Conservation (phyloP, 2,329 filamentous ascomycete species). For the Colletotrichum sp. region DNA sequence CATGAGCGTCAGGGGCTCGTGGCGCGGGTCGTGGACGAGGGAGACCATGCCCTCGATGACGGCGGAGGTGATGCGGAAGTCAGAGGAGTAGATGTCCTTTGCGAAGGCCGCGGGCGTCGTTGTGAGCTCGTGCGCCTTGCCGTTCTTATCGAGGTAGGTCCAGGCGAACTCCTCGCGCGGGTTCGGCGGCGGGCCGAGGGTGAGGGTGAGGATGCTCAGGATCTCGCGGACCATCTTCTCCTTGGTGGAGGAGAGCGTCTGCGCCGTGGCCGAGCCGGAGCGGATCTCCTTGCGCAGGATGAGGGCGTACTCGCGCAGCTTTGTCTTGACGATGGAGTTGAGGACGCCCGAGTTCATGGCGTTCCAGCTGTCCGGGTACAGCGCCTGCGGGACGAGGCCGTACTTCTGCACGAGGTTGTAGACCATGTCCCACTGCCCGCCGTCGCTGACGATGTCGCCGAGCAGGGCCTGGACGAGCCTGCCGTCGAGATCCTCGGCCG, state of each 20-base stretch:
- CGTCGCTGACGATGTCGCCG: slow-evolving; percentile 73
- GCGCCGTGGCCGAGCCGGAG: slow-evolving; percentile 33
- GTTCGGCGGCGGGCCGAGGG: slow-evolving; percentile 79
- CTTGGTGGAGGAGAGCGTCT: slow-evolving; percentile 59
- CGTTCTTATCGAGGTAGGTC: slow-evolving; percentile 76
- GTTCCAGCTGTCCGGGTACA: slow-evolving; percentile 86
- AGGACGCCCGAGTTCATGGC: slow-evolving; percentile 73
- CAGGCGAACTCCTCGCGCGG: slow-evolving; percentile 76
- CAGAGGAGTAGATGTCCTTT: slow-evolving; percentile 66
- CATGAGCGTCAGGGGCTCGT: slow-evolving; percentile 73
- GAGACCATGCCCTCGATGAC: slow-evolving; percentile 76
- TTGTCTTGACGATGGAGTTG: slow-evolving; percentile 79
- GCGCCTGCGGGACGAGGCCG: slow-evolving; percentile 79
- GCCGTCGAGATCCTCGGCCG: slow-evolving; percentile 71
- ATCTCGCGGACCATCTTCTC: slow-evolving; percentile 80
- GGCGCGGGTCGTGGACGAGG: slow-evolving; percentile 84
- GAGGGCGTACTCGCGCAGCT: slow-evolving; percentile 86
- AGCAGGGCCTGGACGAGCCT: slow-evolving; percentile 76
- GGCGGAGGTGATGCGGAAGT: slow-evolving; percentile 62
- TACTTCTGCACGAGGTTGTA: slow-evolving; percentile 87
- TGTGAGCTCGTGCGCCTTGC: slow-evolving; percentile 65
- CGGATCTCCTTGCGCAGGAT: slow-evolving; percentile 64
- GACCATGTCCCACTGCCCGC: slow-evolving; percentile 93
- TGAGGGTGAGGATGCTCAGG: slow-evolving; percentile 80
- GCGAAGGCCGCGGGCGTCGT: slow-evolving; percentile 77